Conservation (phyloP, 2,329 filamentous ascomycete species). For the Pseudovirgaria hyperparasitica region DNA sequence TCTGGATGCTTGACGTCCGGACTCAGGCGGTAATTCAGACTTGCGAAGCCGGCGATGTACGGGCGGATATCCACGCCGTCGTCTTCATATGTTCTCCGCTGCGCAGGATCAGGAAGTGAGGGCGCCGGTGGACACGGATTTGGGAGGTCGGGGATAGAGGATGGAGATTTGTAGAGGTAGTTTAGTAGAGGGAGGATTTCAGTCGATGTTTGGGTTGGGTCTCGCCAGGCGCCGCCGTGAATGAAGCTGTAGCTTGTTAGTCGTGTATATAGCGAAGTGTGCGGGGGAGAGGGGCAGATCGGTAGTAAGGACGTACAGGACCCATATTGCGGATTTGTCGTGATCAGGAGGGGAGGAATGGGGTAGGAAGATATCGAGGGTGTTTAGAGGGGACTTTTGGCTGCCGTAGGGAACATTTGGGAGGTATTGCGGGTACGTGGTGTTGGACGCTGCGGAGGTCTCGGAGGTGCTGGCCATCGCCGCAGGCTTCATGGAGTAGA, state of each 20-base stretch:
- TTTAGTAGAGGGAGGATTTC: slow-evolving; percentile 24
- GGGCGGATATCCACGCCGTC: slow-evolving; percentile 8
- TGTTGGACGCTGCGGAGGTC: too few species aligned
- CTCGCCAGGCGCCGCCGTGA: slow-evolving; percentile 39
- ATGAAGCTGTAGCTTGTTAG: slow-evolving; percentile 22
- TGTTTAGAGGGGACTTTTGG: slow-evolving; percentile 22
- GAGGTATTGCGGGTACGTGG: slow-evolving; percentile 7
- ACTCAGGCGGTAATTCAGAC: slow-evolving; percentile 52
- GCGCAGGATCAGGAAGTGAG: not conserved
- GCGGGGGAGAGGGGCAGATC: not conserved
- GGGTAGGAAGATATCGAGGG: slow-evolving; percentile 30
- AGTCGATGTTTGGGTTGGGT: slow-evolving; percentile 26
- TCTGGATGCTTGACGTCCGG: slow-evolving; percentile 43
- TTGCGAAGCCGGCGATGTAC: slow-evolving; percentile 48
- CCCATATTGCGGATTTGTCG: slow-evolving; percentile 15
- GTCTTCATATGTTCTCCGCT: too few species aligned
- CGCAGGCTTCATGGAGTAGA: too few species aligned
- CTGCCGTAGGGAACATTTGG: slow-evolving; percentile 16
- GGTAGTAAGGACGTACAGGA: slow-evolving; percentile 13
- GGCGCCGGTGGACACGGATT: slow-evolving; percentile 3
- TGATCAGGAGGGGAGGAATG: slow-evolving; percentile 13
- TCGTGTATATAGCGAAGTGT: slow-evolving; percentile 1
- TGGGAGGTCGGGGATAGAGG: slow-evolving; percentile 3
- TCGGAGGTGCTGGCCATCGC: too few species aligned
- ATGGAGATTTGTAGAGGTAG: slow-evolving; percentile 17